Percentiles rank a stretch among this genome's conserved stretches.
phyloP scores from a whole-genome alignment of 257 asterid species.

The Fraxinus pennsylvanica region DNA sequence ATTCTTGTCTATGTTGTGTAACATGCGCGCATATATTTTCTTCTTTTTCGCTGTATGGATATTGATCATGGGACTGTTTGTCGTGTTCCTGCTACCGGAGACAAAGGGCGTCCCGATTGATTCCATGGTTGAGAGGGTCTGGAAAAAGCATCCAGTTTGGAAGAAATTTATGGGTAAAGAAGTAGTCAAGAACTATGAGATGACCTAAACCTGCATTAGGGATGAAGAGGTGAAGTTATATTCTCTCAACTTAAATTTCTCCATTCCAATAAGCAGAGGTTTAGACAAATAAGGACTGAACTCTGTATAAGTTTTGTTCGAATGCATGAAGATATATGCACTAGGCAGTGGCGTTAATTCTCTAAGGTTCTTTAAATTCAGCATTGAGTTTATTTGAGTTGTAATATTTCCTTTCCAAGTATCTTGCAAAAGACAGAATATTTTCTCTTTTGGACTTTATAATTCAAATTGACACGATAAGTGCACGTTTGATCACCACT shows the following conservation, averaged over 20 bases:
- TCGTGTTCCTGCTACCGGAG: conserved; percentile 44
- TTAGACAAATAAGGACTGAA: background rate
- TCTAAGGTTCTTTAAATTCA: background rate
- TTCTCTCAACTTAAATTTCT: too few relatives aligned
- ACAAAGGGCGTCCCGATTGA: conserved; percentile 51
- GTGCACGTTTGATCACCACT: too few relatives aligned
- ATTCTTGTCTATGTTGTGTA: conserved; percentile 49
- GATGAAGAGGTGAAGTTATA: too few relatives aligned
- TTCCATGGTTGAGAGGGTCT: conserved; percentile 34
- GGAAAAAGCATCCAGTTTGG: conserved; percentile 52
- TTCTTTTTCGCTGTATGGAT: conserved; percentile 57
- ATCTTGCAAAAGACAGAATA: background rate
- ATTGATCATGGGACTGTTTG: conserved; percentile 41
- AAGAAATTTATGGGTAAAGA: conserved; percentile 27
- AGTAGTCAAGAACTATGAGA: background rate
- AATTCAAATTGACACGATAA: background rate
- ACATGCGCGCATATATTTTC: conserved; percentile 43
- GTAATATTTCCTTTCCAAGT: background rate
- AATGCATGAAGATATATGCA: background rate
- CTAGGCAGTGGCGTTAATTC: background rate
- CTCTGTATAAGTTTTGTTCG: background rate
- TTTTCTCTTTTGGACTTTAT: background rate
- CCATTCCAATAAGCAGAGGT: too few relatives aligned
- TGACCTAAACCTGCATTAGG: background rate
- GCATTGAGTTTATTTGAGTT: background rate